Base-by-base conservation (phyloP, 306 rosid genomes). In the Rosa multiflora region DNA sequence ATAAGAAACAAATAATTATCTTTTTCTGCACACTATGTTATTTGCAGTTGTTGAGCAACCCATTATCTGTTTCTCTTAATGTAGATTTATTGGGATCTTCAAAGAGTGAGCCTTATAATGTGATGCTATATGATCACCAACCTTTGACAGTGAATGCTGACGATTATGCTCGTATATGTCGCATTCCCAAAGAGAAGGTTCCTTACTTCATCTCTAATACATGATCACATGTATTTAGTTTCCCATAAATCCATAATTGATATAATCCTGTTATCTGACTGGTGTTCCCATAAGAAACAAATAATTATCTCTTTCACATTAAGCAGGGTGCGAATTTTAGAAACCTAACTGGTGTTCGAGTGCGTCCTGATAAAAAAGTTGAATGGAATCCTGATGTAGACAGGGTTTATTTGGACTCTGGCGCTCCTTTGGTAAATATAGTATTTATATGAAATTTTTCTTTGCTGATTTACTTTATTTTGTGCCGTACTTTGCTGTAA, bases 321-420 rank as follows among this genome's bases (percentile, higher is more conserved):
- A 3, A 21, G 4, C 9, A 92, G 98, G 98, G 98, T 21, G 98
- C 82, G 23, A 86, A 88, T 68, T 94, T 92, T 29, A 87, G 98
- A 80, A 91, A 94, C 81, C 81, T 94, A 29, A 89, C 90, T 0
- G 97, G 98, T 47, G 97, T 94, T 73, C 86, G 74, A 17, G 90
- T 92, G 18, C 74, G 1, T n/a, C 75, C 88, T 0, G 90, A 88
- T 48, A 92, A 90, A 4, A 90, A 13, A 74, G 98, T 90, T 15
- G 92, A 87, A 61, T 90, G 89, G 88, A 94, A 90, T 84, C 93
- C 97, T 18, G 55, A 58, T 4, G 76, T 88, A 7, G 5, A 82
- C 35, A 91, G 98, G 21, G 88, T 79, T 8, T 81, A 82, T 40
- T 82, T 94, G 85, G 79, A 85, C 18, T 92, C 98, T 0, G 97